phyloP scores from a whole-genome alignment of 176 grass and related monocot species.

The Paspalum notatum region DNA sequence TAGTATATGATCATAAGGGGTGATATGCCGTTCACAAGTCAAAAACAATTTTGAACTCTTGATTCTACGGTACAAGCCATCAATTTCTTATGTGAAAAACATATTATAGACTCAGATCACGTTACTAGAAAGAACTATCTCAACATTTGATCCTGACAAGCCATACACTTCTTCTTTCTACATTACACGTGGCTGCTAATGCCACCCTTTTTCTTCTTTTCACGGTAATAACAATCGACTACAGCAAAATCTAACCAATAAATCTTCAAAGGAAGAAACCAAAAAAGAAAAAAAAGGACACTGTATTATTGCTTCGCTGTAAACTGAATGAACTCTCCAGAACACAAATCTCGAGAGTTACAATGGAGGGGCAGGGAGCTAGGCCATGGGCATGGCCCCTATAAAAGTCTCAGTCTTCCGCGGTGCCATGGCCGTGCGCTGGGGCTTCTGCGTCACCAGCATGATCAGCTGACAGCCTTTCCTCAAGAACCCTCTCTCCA shows the following conservation, averaged over 20 bases:
- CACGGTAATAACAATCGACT: slow-evolving; percentile 40
- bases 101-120: neutral
- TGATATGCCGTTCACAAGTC: too few relatives aligned
- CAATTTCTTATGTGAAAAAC: neutral
- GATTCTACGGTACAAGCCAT: too few relatives aligned
- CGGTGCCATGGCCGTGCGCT: slow-evolving; percentile 33
- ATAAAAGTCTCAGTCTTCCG: slow-evolving; percentile 50
- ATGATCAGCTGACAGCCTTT: slow-evolving; percentile 68
- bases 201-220: slow-evolving; percentile 22
- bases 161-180: neutral
- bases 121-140: neutral
- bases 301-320: slow-evolving; percentile 38
- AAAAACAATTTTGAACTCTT: too few relatives aligned
- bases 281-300: slow-evolving; percentile 20
- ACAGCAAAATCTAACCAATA: slow-evolving; percentile 54
- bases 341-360: slow-evolving; percentile 35
- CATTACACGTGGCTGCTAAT: slow-evolving; percentile 30
- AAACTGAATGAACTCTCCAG: slow-evolving; percentile 43
- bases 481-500: slow-evolving; percentile 88
- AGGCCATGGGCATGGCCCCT: slow-evolving; percentile 24
- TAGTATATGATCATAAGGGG: too few relatives aligned
- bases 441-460: slow-evolving; percentile 45
- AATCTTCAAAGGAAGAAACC: slow-evolving; percentile 28
- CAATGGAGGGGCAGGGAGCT: neutral
- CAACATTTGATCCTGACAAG: neutral